phyloP scores from a whole-genome alignment of 495 filamentous ascomycete genomes.

The Trypethelium eluteriae region DNA sequence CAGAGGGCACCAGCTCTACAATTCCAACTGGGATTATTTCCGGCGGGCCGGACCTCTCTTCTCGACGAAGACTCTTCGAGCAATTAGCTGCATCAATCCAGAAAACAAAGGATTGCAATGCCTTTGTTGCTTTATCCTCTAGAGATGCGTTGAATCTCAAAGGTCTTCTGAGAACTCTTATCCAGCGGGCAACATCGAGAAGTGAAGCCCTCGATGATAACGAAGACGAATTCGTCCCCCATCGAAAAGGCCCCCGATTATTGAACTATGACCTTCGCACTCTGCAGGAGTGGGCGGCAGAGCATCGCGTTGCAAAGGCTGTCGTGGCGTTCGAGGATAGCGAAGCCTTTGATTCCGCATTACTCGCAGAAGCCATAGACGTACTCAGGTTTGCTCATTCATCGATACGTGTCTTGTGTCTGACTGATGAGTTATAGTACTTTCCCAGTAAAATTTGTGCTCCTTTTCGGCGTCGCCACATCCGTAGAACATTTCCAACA shows the following conservation, averaged over 20 bases:
- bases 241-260: conserved; percentile 54
- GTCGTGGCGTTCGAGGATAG: conserved; percentile 80
- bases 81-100: conserved; percentile 52
- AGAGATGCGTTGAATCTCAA: conserved; percentile 78
- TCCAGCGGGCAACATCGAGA: conserved; percentile 57
- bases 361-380: conserved; percentile 70
- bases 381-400: conserved; percentile 58
- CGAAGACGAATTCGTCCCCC: conserved; percentile 44
- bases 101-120: conserved; percentile 44
- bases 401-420: conserved; percentile 7
- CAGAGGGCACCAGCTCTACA: conserved; percentile 34
- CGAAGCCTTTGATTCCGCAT: conserved; percentile 77
- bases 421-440: not conserved
- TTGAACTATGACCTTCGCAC: conserved; percentile 88
- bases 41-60: conserved; percentile 78
- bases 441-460: conserved; percentile 58
- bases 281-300: conserved; percentile 58
- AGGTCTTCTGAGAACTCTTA: conserved; percentile 71
- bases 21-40: conserved; percentile 76
- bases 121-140: conserved; percentile 60
- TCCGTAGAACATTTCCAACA: conserved; percentile 84
- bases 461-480: conserved; percentile 84
- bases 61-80: conserved; percentile 63
- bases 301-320: conserved; percentile 51
- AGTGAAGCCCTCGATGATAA: conserved; percentile 43